Base-by-base conservation (phyloP, 73 alveolate genomes). In the Paraurostyla sp. region DNA sequence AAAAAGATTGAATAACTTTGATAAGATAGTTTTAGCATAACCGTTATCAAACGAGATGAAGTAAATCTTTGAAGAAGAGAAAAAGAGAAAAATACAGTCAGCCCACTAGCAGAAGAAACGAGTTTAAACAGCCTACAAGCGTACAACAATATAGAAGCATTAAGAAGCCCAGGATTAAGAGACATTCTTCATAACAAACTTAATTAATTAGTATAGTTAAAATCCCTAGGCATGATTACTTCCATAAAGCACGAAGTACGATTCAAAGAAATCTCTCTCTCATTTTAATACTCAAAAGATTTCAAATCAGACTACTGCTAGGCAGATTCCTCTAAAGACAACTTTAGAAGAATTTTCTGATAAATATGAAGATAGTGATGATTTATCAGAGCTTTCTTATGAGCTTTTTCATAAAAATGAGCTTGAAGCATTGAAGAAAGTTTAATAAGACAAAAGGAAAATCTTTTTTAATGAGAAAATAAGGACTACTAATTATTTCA, bases 381-480 rank as follows among this genome's bases (percentile, higher is more conserved):
- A 65, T 11, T 40, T 65, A 65, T 65, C 82, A 65, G 40, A 65
- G 1, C 38, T 65, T 3, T 65, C 82, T 15, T 65, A 38, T 40
- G 82, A 65, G 46, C 58, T 65, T 32, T 65, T 65, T 65, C 82
- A 65, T 35, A 65, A 40, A 65, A 65, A 65, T 40, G 82, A 65
- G 58, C 46, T 65, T 3, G 82, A 65, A 11, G 82, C 82, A 3
- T 15, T 65, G 1, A 15, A 65, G 23, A 65, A 40, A 38, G 41
- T 65, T 4, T 38, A 65, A 65, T 3, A 36, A 6, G 82, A 65
- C 1, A 65, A 65, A 40, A 65, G 41, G 32, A 65, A 65, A 38
- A 65, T 65, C 9, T 65, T 65, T 38, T 65, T 13, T 40, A 65
- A 65, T 38, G 82, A 65, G 36, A 65, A 65, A 40, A 65, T 65